Evolutionary conservation across 202 grass and related monocot species (phyloP).

Genomic region (Schoenoplectus tabernaemontani): DNA sequence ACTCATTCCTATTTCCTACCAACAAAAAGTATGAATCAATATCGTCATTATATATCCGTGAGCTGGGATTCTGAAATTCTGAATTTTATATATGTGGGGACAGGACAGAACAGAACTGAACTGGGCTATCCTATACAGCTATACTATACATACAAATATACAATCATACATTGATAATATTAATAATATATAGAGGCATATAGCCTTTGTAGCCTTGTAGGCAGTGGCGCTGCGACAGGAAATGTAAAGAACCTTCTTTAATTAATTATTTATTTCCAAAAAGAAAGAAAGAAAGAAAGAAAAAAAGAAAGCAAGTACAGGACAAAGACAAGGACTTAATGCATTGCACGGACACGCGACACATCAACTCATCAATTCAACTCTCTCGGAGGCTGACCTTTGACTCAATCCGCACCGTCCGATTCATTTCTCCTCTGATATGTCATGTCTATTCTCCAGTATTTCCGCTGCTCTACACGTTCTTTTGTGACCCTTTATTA

Average conservation of each 20-base stretch:
- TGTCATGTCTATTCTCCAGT: constrained; percentile 6
- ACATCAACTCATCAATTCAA: no score
- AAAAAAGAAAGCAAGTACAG: neutral
- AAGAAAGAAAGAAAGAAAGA: neutral
- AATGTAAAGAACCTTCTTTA: neutral
- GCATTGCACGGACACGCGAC: neutral
- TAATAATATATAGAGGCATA: no score
- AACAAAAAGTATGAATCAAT: no score
- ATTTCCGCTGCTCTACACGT: neutral
- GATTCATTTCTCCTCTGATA: neutral
- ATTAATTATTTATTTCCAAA: no score
- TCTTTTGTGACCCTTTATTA: no score
- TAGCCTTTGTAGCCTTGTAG: neutral
- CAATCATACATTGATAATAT: no score
- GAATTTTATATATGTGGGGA: no score
- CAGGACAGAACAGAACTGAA: neutral
- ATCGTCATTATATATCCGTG: no score
- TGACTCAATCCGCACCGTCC: constrained; percentile 10
- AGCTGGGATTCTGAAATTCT: no score
- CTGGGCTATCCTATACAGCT: no score
- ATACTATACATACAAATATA: no score
- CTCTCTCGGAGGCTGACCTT: neutral
- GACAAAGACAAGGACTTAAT: neutral
- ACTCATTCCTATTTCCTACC: no score
- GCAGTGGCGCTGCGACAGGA: neutral